Base-by-base conservation (phyloP, 148 eudicot species). In the Euryodendron excelsum region DNA sequence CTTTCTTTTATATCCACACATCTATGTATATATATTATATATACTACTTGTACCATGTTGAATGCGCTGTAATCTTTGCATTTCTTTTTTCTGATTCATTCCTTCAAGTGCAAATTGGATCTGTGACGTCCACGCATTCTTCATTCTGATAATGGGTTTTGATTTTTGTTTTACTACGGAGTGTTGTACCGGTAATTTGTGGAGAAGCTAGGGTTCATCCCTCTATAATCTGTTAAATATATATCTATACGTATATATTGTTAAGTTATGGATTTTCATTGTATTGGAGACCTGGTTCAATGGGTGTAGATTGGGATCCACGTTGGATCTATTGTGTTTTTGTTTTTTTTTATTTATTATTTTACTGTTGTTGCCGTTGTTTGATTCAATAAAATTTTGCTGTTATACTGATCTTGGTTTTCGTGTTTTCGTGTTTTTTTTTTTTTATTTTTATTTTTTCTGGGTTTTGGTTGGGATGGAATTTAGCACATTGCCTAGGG, bases 251-350 rank as follows among this genome's bases (percentile, higher is more conserved):
- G 33, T 23, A 27, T 33, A 8, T 60, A 60, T 27, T 60, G 30
- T 73, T 72, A 50, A 47, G 39, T 21, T 62, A 45, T 77, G 17
- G 75, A 18, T 70, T 34, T 28, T 69, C 55, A 72, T 23, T 62
- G 48, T 74, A 69, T 58, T 47, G 14, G 18, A 55, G 86, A 73
- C 89, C 78, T 81, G 83, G 87, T 91, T 87, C 83, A 83, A 55
- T 87, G 88, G 76, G 77, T 81, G 78, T 82, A 86, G 87, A 91
- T 91, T 83, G 91, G 89, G 95, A 91, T 89, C 91, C 95, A 85
- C 85, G 91, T 80, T 75, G 78, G 84, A 81, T 89, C 84, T 84
- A 82, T 81, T 85, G 87, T 85, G 84, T 81, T 84, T 82, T 79
- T 86, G 76, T 72, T 84, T 65, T 60, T 34, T 69, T 47, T 39